Evolutionary conservation across 2,329 filamentous ascomycete species (phyloP), one percentile per base, ranked within the genome.

Genomic region (Zasmidium angulare): DNA sequence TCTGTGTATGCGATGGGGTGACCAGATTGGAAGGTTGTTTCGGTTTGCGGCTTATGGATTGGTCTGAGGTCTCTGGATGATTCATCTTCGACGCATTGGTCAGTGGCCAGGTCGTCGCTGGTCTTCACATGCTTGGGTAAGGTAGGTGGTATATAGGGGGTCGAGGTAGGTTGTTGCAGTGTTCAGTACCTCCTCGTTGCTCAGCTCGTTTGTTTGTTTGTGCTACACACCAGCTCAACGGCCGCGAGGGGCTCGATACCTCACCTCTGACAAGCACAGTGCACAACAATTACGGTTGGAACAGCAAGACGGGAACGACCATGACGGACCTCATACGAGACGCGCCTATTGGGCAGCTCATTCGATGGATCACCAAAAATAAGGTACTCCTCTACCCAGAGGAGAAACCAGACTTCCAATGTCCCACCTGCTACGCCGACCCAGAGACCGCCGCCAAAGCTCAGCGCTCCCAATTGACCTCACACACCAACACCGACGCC

Each of bases 301-400:
- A 19, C 7, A 17, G 14, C 7, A 43, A 7, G 14, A 43, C 36
- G n/a, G n/a, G 6, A 43, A 43, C 36, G 36, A 43, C n/a, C 36
- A 43, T 43, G 36, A 10, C 36, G 21, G 51, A 53, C 48, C 62
- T 80, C 3, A 74, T 87, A 58, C 76, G 84, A 69, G 85, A 87
- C 58, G 79, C 84, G 60, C 79, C 84, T 24, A 66, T 86, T 62
- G 85, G 85, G 65, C 84, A 87, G 65, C 64, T 86, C 51, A 78
- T 87, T 63, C 79, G 85, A 65, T 82, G 77, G 65, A 52, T 81
- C 55, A 84, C 84, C 2, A 72, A 73, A 29, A 85, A 84, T 68
- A 78, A 73, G 46, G 68, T 82, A 47, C 75, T 88, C 12, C 77
- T 80, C 59, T 87, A 87, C 60, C 84, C 84, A 17, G 85, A 87